phyloP scores from a whole-genome alignment of 1,284 basidiomycete species.

The Trametes versicolor region DNA sequence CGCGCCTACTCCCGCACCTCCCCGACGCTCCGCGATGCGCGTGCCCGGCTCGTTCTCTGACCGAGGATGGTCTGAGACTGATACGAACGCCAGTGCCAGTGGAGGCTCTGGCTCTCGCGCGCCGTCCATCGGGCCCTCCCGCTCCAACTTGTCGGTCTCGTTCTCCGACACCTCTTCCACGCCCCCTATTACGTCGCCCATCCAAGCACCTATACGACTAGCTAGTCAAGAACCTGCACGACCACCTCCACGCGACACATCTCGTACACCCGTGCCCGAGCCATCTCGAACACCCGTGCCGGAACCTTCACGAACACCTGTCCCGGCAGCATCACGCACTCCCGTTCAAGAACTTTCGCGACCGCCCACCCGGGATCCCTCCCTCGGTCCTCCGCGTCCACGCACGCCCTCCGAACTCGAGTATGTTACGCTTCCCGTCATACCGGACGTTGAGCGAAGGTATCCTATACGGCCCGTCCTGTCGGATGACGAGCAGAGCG shows the following conservation, averaged over 20 bases:
- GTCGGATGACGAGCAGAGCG: slow-evolving; percentile 33
- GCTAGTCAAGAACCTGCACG: slow-evolving; percentile 12
- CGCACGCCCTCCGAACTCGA: slow-evolving; percentile 42
- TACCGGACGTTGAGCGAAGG: slow-evolving; percentile 38
- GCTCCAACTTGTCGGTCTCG: slow-evolving; percentile 15
- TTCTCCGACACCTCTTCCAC: slow-evolving; percentile 23
- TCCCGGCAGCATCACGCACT: slow-evolving; percentile 1
- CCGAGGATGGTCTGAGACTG: slow-evolving; percentile 31
- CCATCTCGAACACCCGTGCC: slow-evolving; percentile 15
- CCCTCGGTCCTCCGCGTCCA: slow-evolving; percentile 15
- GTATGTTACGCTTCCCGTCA: slow-evolving; percentile 40
- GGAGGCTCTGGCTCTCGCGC: slow-evolving; percentile 21
- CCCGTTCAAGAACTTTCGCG: slow-evolving; percentile 5
- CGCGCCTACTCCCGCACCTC: slow-evolving; percentile 20
- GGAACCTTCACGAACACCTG: slow-evolving; percentile 1
- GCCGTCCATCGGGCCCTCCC: slow-evolving; percentile 22
- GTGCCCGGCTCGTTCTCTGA: slow-evolving; percentile 37
- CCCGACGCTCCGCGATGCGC: slow-evolving; percentile 26
- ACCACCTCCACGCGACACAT: slow-evolving; percentile 8
- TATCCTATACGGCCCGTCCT: slow-evolving; percentile 17
- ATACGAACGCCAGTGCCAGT: slow-evolving; percentile 33
- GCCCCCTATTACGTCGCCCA: slow-evolving; percentile 30
- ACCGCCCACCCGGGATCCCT: slow-evolving; percentile 24
- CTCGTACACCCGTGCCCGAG: slow-evolving; percentile 14
- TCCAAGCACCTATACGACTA: slow-evolving; percentile 20